Evolutionary conservation across 306 rosid species (phyloP), one percentile per base, ranked within the genome.

Genomic region (Fagus crenata): DNA sequence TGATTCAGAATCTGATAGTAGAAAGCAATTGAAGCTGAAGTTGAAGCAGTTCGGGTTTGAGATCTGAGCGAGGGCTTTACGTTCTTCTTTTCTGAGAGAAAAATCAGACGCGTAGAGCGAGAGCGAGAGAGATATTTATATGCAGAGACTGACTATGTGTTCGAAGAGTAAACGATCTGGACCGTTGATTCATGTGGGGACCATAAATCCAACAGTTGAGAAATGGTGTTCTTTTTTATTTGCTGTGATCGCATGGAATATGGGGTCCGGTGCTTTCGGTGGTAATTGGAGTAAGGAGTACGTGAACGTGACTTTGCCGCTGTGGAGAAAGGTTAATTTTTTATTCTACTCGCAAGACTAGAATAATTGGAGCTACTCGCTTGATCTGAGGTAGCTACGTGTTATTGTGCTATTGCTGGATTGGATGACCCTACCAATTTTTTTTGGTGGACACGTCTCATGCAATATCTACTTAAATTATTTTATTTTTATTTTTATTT

Each of bases 291-390:
- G 82, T 80, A 49, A 67, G 36, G 68, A 13, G 71, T 28, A 78
- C 77, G 81, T 64, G 81, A 78, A 42, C 18, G 71, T n/a, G 77
- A 78, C 60, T 72, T 53, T 53, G 33, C 49, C 64, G 31, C 75
- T 53, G 36, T 49, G 7, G 70, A 3, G 70, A 32, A 22, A 15
- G 28, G 33, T 36, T 35, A 17, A 35, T 51, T 33, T 12, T 1
- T 14, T 6, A 12, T 39, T 46, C 13, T 46, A 46, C 4, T 46
- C 51, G 51, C 51, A 14, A 46, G 51, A 46, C 0, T 46, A 7
- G 8, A 14, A 14, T 46, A 65, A 2, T 12, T 14, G 5, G 9
- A 22, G 28, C 3, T 37, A 65, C 71, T 53, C 51, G 53, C 37
- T 37, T 0, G 18, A 39, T 53, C 28, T 55, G 18, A 7, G 18